These are phyloP conservation scores for Saturnispora bothae DNA, from an alignment of 805 yeast genomes.

Conservation along the genomic window DNA sequence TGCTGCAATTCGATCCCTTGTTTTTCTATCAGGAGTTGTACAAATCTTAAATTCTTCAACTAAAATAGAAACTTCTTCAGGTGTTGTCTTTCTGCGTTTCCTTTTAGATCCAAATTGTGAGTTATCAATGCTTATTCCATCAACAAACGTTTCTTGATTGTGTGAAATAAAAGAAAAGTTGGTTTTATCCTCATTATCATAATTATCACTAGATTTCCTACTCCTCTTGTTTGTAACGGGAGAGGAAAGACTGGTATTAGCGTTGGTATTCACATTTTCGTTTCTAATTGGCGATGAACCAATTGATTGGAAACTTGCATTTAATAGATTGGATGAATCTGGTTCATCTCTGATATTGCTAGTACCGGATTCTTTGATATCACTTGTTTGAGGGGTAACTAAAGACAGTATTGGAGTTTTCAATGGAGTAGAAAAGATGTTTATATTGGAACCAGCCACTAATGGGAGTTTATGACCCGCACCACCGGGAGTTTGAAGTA, in stretches of 20 bases:
- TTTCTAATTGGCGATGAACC: slow-evolving; percentile 2
- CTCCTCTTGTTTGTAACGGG: neutral
- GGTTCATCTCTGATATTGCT: too few species aligned
- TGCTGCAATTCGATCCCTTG: slow-evolving; percentile 69
- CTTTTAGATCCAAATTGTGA: slow-evolving; percentile 80
- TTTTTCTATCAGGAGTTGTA: slow-evolving; percentile 68
- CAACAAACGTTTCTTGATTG: slow-evolving; percentile 80
- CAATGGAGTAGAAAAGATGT: too few species aligned
- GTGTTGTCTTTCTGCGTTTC: slow-evolving; percentile 90
- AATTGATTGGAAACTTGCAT: slow-evolving; percentile 5
- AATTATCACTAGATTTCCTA: neutral
- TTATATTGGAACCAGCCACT: too few species aligned
- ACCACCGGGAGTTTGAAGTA: too few species aligned
- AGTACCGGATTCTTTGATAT: too few species aligned
- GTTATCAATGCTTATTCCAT: slow-evolving; percentile 78
- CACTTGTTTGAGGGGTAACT: too few species aligned
- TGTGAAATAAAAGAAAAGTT: slow-evolving; percentile 85
- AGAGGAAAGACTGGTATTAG: neutral
- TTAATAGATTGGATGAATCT: too few species aligned
- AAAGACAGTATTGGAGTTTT: too few species aligned
- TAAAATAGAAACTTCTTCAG: slow-evolving; percentile 70
- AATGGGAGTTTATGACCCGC: too few species aligned
- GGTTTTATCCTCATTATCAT: slow-evolving; percentile 21
- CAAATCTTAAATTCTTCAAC: slow-evolving; percentile 71
- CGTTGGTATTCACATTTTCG: neutral